Base-by-base conservation (phyloP, 805 yeast species). In the Isabelozyma rhagii region DNA sequence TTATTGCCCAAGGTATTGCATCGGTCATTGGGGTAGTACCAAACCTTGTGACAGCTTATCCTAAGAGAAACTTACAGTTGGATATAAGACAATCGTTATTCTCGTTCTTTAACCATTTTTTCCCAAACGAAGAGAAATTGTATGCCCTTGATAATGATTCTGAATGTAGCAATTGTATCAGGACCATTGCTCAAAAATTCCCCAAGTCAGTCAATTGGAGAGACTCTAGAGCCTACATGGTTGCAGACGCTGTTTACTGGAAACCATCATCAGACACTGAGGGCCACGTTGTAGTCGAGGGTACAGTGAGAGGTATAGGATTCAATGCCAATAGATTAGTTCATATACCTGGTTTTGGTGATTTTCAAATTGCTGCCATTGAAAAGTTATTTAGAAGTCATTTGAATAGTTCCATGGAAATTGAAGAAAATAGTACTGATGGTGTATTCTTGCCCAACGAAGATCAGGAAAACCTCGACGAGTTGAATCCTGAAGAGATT, bases 201-300 rank as follows among this genome's bases (percentile, higher is more conserved):
- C 99, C 99, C 27, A 85, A 84, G 61, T 82, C 89, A 0, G 75
- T 96, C 44, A 81, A 81, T 21, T 94, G 99, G 98, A 84, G 98
- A 70, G 97, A 93, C 58, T 71, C 84, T n/a, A 78, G 99, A 62
- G 93, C 97, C 7, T 94, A 91, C 70, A 47, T 94, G 47, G 78
- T 94, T 8, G 92, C 96, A 1, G 96, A 91, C 56, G 61, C 68
- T 4, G 75, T 87, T 0, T 56, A 64, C 18, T 80, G 80, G 74
- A 64, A 70, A 14, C 59, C 68, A 4, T 50, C 55, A 9, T 58
- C 61, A 29, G 48, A 55, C 49, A 39, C 59, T 55, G 68, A 68
- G 29, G 76, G 77, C 3, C 54, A 62, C 6, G 63, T 91, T 39
- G 80, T 80, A 6, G 79, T 94, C 6, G 86, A 84, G 62, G 99